Base-by-base conservation (phyloP, 352 stramenopile species). In the Aphanomyces cochlioides region DNA sequence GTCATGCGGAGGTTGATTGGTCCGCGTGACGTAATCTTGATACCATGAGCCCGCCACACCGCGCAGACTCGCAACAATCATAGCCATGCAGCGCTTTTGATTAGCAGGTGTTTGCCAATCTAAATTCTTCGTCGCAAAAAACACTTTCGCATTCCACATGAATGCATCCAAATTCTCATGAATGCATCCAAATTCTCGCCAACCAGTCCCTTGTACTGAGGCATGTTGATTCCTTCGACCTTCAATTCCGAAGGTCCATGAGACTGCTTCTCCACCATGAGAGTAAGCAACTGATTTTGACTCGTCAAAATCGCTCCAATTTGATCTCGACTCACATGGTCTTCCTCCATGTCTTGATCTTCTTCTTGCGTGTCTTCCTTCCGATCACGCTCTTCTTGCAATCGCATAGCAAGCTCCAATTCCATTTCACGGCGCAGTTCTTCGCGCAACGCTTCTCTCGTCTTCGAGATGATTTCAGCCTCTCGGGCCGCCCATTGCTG, bases 41-140 rank as follows among this genome's bases (percentile, higher is more conserved):
- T 61, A 61, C 54, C 54, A 61, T 40, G 54, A n/a, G 54, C 15
- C 54, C 4, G 54, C 54, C 12, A 61, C 54, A 40, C 54, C 54
- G 6, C 28, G n/a, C 54, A 61, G 17, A 17, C n/a, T 61, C 5
- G 54, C 28, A 38, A 41, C 54, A 7, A 61, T n/a, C n/a, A n/a
- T n/a, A n/a, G n/a, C n/a, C n/a, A n/a, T n/a, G n/a, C n/a, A n/a
- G n/a, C n/a, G n/a, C 8, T 36, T 7, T 15, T 61, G 43, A 48
- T 48, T 48, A 15, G 8, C 43, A 8, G 43, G 43, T 15, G 43
- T 15, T 15, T 48, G 8, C 43, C 8, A 8, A 48, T 48, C 43
- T 15, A 48, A 48, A 48, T 48, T 48, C 43, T 15, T 48, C 43
- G 43, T 15, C 15, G 43, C 43, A 48, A 48, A 48, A 48, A 48